These are phyloP conservation scores for Arabidopsis hybrid DNA, from an alignment of 441 rosid species.

Conservation along the genomic window DNA sequence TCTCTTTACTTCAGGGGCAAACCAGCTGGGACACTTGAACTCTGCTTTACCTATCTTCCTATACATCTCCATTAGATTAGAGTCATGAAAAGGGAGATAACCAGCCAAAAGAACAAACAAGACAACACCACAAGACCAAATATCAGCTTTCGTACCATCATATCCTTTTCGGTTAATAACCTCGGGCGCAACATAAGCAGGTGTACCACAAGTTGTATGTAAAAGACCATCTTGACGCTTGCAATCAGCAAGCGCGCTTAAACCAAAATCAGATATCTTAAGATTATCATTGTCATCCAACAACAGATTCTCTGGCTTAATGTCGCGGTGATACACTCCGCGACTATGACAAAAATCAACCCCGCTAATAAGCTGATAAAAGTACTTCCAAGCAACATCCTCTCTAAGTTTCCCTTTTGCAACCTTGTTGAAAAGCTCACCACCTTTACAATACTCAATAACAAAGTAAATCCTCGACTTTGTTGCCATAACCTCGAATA, in stretches of 20 bases:
- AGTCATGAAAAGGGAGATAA: constrained; percentile 79
- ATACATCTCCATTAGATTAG: constrained; percentile 86
- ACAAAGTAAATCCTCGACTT: constrained; percentile 74
- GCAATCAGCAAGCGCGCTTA: constrained; percentile 80
- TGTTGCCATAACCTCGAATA: constrained; percentile 85
- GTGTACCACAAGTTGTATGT: constrained; percentile 86
- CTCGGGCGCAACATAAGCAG: constrained; percentile 88
- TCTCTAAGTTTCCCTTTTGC: constrained; percentile 73
- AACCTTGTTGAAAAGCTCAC: constrained; percentile 81
- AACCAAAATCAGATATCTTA: constrained; percentile 79
- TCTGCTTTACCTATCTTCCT: constrained; percentile 74
- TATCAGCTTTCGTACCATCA: constrained; percentile 79
- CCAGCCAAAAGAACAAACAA: constrained; percentile 80
- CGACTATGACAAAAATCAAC: constrained; percentile 83
- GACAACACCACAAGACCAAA: constrained; percentile 93
- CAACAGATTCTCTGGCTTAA: constrained; percentile 81
- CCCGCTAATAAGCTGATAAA: constrained; percentile 70
- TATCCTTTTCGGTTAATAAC: constrained; percentile 77
- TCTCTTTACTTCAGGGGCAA: constrained; percentile 66
- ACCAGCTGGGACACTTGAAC: constrained; percentile 71
- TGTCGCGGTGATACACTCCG: constrained; percentile 82
- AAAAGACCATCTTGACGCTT: constrained; percentile 72
- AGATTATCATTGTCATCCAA: constrained; percentile 76
- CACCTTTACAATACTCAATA: constrained; percentile 84
- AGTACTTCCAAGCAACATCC: constrained; percentile 70